Base-by-base conservation (phyloP, 2,329 filamentous ascomycete genomes). In the Ophiostoma sp. region DNA sequence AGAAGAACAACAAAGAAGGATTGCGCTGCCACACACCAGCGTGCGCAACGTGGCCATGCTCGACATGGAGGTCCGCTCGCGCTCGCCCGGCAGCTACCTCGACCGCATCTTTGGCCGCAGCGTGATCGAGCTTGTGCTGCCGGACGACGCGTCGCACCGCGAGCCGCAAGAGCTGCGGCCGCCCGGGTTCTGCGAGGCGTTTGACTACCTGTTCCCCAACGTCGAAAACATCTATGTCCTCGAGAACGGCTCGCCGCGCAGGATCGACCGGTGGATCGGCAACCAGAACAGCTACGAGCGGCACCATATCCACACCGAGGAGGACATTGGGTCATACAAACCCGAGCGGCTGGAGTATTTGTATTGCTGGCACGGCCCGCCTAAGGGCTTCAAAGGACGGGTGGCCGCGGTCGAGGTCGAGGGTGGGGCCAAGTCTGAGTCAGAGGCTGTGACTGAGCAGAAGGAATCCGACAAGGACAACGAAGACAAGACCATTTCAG, bases 321-420 rank as follows among this genome's bases (percentile, higher is more conserved):
- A 62, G 27, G 23, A 62, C 23, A 17, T 7, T 17, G 57, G 13
- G 13, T 7, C 27, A 4, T 33, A 57, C 52, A 8, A 13, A 15
- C n/a, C 23, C 27, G 4, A 48, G 35, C n/a, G 31, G 0, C 10
- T 72, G 1, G 44, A 70, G 23, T 67, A 65, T 13, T 33, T 72
- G 15, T 74, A 72, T 65, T 72, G 71, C n/a, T 73, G 73, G 72
- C 70, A 72, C 23, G 67, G n/a, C 1, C 70, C 73, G 44, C 20
- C 67, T 27, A 35, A 36, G 2, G 8, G 57, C 13, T 33, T 33
- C 23, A 31, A 15, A 8, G 54, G 54, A 3, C 54, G 54, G 23
- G 8, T n/a, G 3, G 11, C 35, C 48, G 23, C 72, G 71, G 71
- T 6, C 48, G n/a, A n/a, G 48, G 1, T 3, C 20, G 6, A 52